Percentiles rank a stretch among this genome's conserved stretches.
phyloP scores from a whole-genome alignment of 2,329 filamentous ascomycete genomes.

The Fulvia fulva region DNA sequence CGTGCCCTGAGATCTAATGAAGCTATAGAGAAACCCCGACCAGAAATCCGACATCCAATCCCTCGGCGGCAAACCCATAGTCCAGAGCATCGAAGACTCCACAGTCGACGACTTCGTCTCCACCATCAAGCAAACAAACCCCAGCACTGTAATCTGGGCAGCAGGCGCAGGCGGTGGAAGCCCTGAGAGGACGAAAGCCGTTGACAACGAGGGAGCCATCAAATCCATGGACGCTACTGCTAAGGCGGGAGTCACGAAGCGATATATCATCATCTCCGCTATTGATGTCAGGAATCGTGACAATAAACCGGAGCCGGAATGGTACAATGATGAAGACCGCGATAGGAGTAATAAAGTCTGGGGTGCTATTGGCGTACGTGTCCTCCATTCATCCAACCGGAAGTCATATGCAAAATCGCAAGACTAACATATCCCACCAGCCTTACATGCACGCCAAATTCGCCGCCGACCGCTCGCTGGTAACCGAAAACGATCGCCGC shows the following conservation, averaged over 20 bases:
- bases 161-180: conserved; percentile 36
- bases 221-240: conserved; percentile 60
- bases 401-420: too few relatives aligned
- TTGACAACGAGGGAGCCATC: conserved; percentile 62
- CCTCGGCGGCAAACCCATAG: conserved; percentile 42
- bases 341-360: conserved; percentile 38
- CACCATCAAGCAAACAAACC: conserved; percentile 35
- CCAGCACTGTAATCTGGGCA: conserved; percentile 35
- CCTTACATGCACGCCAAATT: conserved; percentile 43
- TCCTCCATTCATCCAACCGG: too few relatives aligned
- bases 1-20: background rate
- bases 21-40: conserved; percentile 7
- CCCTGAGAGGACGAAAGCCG: conserved; percentile 52
- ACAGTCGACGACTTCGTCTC: conserved; percentile 37
- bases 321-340: conserved; percentile 42
- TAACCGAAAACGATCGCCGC: conserved; percentile 36
- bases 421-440: background rate
- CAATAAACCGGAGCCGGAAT: conserved; percentile 38
- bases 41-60: conserved; percentile 36
- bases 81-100: conserved; percentile 42
- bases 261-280: conserved; percentile 64
- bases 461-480: conserved; percentile 40
- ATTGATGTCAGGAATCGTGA: conserved; percentile 50
- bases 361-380: conserved; percentile 33
- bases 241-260: conserved; percentile 50